phyloP scores from a whole-genome alignment of 2,329 filamentous ascomycete species.

The Albophoma yamanashiensis region DNA sequence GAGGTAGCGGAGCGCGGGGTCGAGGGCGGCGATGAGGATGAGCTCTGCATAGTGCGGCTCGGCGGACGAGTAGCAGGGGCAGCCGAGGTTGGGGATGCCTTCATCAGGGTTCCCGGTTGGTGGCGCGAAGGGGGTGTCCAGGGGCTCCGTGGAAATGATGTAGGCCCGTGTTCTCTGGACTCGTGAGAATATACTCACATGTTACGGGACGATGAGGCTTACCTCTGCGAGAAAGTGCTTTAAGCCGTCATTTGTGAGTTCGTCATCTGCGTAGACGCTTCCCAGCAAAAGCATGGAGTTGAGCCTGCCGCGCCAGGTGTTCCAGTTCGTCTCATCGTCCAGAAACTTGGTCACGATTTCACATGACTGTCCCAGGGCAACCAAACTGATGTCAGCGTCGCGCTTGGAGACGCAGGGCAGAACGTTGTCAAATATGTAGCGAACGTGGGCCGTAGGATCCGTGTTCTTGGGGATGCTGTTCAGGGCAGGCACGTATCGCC shows the following conservation, averaged over 20 bases:
- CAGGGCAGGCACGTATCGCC: slow-evolving; percentile 36
- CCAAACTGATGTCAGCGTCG: slow-evolving; percentile 52
- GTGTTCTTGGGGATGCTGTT: slow-evolving; percentile 56
- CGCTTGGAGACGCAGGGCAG: slow-evolving; percentile 36
- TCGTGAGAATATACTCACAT: slow-evolving; percentile 11
- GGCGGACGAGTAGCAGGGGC: slow-evolving; percentile 60
- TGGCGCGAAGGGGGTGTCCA: slow-evolving; percentile 42
- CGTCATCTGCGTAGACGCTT: slow-evolving; percentile 26
- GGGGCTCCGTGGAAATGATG: slow-evolving; percentile 36
- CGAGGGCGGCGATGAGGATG: slow-evolving; percentile 46
- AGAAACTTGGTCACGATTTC: slow-evolving; percentile 48
- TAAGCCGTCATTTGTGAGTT: slow-evolving; percentile 33
- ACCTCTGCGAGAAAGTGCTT: slow-evolving; percentile 41
- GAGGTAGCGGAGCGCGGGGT: slow-evolving; percentile 49
- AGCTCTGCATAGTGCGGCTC: slow-evolving; percentile 48
- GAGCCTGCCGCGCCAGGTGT: slow-evolving; percentile 29
- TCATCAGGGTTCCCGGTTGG: slow-evolving; percentile 34
- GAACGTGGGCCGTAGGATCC: slow-evolving; percentile 48
- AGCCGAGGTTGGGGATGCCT: slow-evolving; percentile 39
- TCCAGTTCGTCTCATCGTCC: slow-evolving; percentile 41
- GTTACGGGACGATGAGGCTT: slow-evolving; percentile 8
- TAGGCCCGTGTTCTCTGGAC: slow-evolving; percentile 50
- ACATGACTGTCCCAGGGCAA: slow-evolving; percentile 60
- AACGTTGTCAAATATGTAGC: slow-evolving; percentile 54
- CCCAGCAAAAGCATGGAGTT: slow-evolving; percentile 40